Base-by-base conservation (phyloP, 2,329 filamentous ascomycete genomes). In the Dactylellina sp. region DNA sequence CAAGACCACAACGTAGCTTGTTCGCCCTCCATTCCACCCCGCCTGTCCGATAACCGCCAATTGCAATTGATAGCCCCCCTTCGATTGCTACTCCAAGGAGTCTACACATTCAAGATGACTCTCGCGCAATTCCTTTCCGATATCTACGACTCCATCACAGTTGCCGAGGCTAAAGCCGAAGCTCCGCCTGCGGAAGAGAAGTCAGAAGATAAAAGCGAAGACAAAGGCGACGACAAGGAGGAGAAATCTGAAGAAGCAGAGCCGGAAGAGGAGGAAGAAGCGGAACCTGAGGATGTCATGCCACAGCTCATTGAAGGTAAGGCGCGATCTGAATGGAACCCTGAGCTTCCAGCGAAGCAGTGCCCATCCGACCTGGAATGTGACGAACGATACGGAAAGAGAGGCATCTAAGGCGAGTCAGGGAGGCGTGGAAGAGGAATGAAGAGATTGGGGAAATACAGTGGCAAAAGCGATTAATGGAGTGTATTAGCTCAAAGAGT, bases 271-370 rank as follows among this genome's bases (percentile, higher is more conserved):
- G 91, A 93, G 74, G 92, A 95, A 59, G 92, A 94, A 76, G 91
- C 93, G 77, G 91, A 95, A 84, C 84, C 87, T 76, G 89, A 90
- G 78, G 94, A 98, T 82, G 89, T 90, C 79, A 96, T 96, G 87
- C 91, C 93, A 76, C 87, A 88, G 82, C 84, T 98, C 76, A 91
- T 96, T 84, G 92, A 96, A 88, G 93, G 95, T 98, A 83, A 86
- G 92, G 89, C 42, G 50, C 50, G 49, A 46, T 62, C 46, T n/a
- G 16, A 55, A 16, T 18, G 11, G 49, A 60, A 61, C 63, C 53
- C 35, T 53, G 37, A 9, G 49, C 42, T 52, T 9, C 9, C 28
- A n/a, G 14, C 25, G 12, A 40, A 20, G 25, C n/a, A 22, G n/a
- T 40, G 32, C 37, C 16, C 2, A 22, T 47, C 24, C 57, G 18